Evolutionary conservation across 139 green algal genomes (phyloP).

Genomic region (Coelastrella sp.): DNA sequence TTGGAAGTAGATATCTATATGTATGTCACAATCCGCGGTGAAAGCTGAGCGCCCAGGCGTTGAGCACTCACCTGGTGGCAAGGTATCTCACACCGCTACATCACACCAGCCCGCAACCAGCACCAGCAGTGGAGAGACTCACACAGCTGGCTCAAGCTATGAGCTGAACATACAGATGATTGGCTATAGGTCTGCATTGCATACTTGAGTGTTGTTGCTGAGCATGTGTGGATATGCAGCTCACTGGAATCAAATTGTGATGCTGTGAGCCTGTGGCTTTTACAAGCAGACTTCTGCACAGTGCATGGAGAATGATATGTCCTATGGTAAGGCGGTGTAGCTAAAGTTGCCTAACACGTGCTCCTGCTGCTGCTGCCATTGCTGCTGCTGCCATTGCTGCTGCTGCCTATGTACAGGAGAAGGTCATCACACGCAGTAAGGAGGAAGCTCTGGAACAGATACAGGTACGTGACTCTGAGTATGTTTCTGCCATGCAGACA

Average conservation of each 20-base stretch:
- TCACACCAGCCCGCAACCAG: conserved; percentile 9
- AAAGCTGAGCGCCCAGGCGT: conserved; percentile 65
- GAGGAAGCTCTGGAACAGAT: conserved; percentile 90
- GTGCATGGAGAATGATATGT: too few species aligned
- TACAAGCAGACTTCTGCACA: too few species aligned
- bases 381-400: not conserved
- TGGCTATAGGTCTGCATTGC: not conserved
- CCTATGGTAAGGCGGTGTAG: too few species aligned
- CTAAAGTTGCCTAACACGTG: not conserved
- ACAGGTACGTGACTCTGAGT: conserved; percentile 41
- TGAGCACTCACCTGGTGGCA: conserved; percentile 59
- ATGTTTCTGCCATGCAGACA: not conserved
- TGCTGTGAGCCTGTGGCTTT: not conserved
- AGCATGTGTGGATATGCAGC: not conserved
- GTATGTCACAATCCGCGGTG: too few species aligned
- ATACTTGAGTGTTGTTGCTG: not conserved
- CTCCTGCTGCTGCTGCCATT: not conserved
- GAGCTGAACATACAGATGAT: not conserved
- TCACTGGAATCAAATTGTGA: not conserved
- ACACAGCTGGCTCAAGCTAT: conserved; percentile 7
- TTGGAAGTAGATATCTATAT: too few species aligned
- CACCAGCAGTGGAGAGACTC: not conserved
- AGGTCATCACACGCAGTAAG: conserved; percentile 73
- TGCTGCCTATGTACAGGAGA: conserved; percentile 63
- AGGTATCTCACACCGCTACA: conserved; percentile 53